Conservation (phyloP, 129 eudicot species). For the sunflower (Helianthus annuus) region HanXRQr2.0-SUNRISE NC_035446.2:152553103-152553602, state of each 20-base stretch:
- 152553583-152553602: constrained; percentile 21
- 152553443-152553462: constrained; percentile 28
- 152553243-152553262: no score
- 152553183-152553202: no score
- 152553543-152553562: constrained; percentile 6
- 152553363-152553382: constrained; percentile 8
- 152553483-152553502: no score
- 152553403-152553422: constrained; percentile 24
- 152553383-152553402: constrained; percentile 15
- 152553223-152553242: no score
- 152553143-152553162: no score
- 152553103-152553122: no score
- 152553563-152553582: constrained; percentile 11
- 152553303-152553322: neutral
- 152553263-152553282: no score
- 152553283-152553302: no score
- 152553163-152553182: no score
- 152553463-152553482: constrained; percentile 39
- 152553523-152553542: constrained; percentile 4
- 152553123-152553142: no score
- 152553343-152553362: neutral
- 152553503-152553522: no score
- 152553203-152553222: no score
- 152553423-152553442: constrained; percentile 28
- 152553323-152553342: neutral